Evolutionary conservation across 75 land plant genomes (phyloP).

Genomic region (Larix kaempferi): DNA sequence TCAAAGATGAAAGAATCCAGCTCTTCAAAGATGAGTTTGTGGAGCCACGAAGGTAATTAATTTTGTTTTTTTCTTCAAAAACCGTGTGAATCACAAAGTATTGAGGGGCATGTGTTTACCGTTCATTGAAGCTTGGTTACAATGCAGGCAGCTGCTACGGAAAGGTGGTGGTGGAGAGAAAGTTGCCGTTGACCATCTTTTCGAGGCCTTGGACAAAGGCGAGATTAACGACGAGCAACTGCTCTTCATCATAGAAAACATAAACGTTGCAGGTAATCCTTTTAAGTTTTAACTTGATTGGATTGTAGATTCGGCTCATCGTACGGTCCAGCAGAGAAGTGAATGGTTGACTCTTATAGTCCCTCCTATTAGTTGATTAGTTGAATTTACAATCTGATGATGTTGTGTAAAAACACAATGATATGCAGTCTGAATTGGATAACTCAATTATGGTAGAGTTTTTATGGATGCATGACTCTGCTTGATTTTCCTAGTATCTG

Average conservation of each 20-base stretch:
- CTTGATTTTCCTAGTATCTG: no score
- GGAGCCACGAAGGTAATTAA: conserved; percentile 55
- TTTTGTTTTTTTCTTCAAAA: not conserved
- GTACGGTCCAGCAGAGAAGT: no score
- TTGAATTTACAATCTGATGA: no score
- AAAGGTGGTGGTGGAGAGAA: not conserved
- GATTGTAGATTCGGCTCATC: no score
- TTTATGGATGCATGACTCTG: no score
- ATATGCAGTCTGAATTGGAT: no score
- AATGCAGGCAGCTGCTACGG: conserved; percentile 29
- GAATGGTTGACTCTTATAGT: no score
- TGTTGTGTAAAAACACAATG: no score
- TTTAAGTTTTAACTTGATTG: conserved; percentile 19
- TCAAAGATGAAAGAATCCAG: conserved; percentile 49
- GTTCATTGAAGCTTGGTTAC: not conserved
- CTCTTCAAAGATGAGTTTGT: conserved; percentile 72
- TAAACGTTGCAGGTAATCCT: conserved; percentile 49
- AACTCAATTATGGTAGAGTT: no score
- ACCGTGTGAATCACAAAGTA: not conserved
- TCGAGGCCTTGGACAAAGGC: conserved; percentile 68
- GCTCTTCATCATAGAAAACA: conserved; percentile 87
- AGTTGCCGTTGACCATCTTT: conserved; percentile 55
- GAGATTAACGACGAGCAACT: conserved; percentile 79
- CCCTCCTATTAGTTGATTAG: no score
- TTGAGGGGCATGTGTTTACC: no score